phyloP scores from a whole-genome alignment of 2,329 filamentous ascomycete genomes.

The Colletotrichum sp. region DNA sequence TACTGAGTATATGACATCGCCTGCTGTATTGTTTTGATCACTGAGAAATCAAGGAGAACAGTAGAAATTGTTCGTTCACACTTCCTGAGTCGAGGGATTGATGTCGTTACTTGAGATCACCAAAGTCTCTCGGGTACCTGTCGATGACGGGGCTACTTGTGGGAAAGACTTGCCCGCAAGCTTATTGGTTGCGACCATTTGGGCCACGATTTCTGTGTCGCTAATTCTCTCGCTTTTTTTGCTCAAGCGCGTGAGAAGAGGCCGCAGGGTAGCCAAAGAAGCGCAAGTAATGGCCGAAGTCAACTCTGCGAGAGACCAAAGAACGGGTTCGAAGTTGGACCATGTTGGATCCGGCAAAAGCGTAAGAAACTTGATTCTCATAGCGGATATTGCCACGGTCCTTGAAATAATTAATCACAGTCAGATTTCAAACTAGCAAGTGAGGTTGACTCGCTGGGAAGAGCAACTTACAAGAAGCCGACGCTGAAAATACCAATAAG shows the following conservation, averaged over 20 bases:
- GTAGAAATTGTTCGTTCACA: background rate
- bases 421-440: background rate
- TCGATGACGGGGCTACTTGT: background rate
- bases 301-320: background rate
- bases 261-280: background rate
- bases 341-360: background rate
- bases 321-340: background rate
- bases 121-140: background rate
- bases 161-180: background rate
- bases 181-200: background rate
- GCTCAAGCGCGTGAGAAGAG: background rate
- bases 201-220: background rate
- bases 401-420: background rate
- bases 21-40: background rate
- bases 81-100: background rate
- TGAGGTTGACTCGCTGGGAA: background rate
- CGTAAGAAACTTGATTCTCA: background rate
- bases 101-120: background rate
- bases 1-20: background rate
- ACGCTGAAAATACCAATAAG: background rate
- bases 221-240: background rate
- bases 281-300: background rate
- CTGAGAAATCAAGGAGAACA: background rate
- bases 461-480: background rate
- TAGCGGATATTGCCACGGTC: background rate